phyloP scores from a whole-genome alignment of 106 monocot species.

The Apostasia ramifera region DNA sequence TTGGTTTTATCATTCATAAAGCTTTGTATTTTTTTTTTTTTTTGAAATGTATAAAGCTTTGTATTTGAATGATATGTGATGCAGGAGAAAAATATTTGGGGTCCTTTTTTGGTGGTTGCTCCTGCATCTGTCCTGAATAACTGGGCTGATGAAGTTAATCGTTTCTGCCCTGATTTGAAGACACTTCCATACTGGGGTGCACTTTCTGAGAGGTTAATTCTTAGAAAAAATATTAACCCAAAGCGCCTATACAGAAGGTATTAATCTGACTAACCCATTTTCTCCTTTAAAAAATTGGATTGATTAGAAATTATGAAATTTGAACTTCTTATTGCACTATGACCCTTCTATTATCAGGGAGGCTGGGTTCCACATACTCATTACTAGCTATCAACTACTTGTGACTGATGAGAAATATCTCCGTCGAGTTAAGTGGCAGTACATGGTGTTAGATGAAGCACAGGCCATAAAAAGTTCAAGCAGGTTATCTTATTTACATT shows the following conservation, averaged over 20 bases:
- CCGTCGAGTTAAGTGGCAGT: constrained; percentile 91
- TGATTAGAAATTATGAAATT: neutral
- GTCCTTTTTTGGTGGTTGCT: constrained; percentile 94
- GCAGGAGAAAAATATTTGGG: constrained; percentile 99
- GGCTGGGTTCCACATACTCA: constrained; percentile 87
- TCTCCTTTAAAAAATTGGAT: neutral
- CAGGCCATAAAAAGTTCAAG: constrained; percentile 98
- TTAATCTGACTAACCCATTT: neutral
- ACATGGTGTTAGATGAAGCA: constrained; percentile 99
- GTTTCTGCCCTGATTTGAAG: constrained; percentile 92
- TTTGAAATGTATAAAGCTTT: no score
- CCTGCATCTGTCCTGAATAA: constrained; percentile 96
- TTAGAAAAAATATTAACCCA: constrained; percentile 90
- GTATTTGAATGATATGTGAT: neutral
- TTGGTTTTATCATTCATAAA: no score
- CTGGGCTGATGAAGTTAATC: constrained; percentile 91
- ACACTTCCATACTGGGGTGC: constrained; percentile 97
- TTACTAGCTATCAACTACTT: constrained; percentile 95
- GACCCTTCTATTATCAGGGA: constrained; percentile 38
- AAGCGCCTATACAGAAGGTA: constrained; percentile 95
- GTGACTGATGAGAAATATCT: constrained; percentile 88
- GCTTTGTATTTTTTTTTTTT: no score
- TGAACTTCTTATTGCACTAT: neutral
- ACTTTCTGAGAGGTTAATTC: constrained; percentile 52
- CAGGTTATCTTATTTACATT: constrained; percentile 41